Base-by-base conservation (phyloP, 768 basidiomycete genomes). In the Nidularia pulvinata region DNA sequence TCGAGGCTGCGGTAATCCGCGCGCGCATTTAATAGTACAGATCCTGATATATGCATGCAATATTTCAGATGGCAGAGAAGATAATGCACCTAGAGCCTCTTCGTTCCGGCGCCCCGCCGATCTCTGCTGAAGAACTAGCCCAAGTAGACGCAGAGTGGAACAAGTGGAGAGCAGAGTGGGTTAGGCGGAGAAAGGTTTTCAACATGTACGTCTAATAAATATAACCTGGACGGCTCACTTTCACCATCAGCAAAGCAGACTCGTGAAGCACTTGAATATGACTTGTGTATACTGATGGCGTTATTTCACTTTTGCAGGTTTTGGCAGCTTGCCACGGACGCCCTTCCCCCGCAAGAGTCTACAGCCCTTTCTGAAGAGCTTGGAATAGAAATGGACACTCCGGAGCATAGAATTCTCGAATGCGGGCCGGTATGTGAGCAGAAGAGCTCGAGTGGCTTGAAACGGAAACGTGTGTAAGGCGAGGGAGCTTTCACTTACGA, bases 141-240 rank as follows among this genome's bases (percentile, higher is more conserved):
- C 71, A 76, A 55, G 73, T 95, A 50, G 86, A 94, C 55, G 65
- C 69, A 1, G 89, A 94, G 33, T 95, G 93, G 89, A 70, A 61
- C 5, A 84, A 80, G 62, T 95, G 93, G 93, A 76, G 88, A 56
- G 76, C 79, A 3, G 88, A 94, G 71, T 96, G 94, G 94, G 67
- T 82, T 34, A 77, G 80, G 22, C 78, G 94, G 52, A 83, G 80
- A 63, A 94, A 90, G 65, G 71, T 88, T 2, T 96, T 93, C 70
- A 81, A 75, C 54, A 81, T 75, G 92, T 92, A 73, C 62, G 87
- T 77, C 33, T 5, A 16, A 19, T 19, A 19, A 19, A 19, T 19
- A 19, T 19, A 19, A 19, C 19, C 19, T 19, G 19, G 19, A 19
- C 19, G 19, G 19, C 19, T 19, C 19, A 19, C 19, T 19, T 19